Base-by-base conservation (phyloP, 2,329 filamentous ascomycete species). In the Chaetomiaceae sp. region DNA sequence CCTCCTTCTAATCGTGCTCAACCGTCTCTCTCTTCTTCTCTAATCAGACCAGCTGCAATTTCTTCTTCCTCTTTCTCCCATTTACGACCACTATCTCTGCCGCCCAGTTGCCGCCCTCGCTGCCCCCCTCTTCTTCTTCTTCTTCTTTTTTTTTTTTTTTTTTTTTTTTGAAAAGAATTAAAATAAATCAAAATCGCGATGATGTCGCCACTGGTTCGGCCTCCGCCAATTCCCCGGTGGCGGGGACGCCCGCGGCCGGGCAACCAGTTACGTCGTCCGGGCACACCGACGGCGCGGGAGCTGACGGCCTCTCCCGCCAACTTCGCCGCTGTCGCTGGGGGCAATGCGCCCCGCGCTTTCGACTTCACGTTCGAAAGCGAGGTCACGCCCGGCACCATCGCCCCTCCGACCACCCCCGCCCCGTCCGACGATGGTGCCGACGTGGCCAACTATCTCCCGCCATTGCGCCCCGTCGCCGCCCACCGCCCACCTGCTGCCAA, bases 231-330 rank as follows among this genome's bases (percentile, higher is more conserved):
- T 5, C 55, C 51, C 10, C 33, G 56, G 57, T 56, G 51, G 51
- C 45, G 1, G 53, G 48, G 55, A 13, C 55, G 53, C 14, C 23
- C 55, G 5, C 29, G 48, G 33, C 55, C 53, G 25, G 58, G 53
- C 33, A 54, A 14, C 48, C 43, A 18, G 20, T 4, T 40, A 9
- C 36, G n/a, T 23, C 45, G 50, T 13, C 13, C 23, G 25, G 34
- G n/a, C 13, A 43, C 18, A 9, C 51, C 51, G 9, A 23, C 9
- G 16, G 14, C 29, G 4, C 21, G 21, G 33, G 18, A 23, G 18
- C 33, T 13, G 18, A 14, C 21, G 37, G 3, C 18, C 11, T 20
- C 48, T 21, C 25, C 48, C 21, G 23, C 40, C 30, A 21, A n/a
- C 9, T 10, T 11, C 9, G 48, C 23, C 16, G 23, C 13, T n/a